Percentiles rank a stretch among this genome's conserved stretches.
Conservation (phyloP, 257 asterid genomes). For the Fraxinus pennsylvanica region DNA sequence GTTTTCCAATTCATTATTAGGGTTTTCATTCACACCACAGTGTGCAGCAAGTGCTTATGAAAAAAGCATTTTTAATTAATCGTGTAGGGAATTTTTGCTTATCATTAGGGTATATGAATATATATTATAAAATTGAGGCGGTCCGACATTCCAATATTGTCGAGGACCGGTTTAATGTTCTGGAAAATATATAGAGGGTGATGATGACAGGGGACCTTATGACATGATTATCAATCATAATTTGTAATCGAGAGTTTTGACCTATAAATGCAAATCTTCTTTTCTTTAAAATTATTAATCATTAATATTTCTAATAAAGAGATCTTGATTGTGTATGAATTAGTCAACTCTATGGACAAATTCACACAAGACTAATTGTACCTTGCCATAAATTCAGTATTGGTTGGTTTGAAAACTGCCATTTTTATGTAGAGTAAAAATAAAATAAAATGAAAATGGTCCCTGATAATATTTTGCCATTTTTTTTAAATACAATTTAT, state of each 20-base stretch:
- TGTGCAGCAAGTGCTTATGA: background rate
- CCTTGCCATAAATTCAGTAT: background rate
- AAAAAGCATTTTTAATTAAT: background rate
- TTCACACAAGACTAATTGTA: background rate
- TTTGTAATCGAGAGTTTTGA: slow-evolving; percentile 39
- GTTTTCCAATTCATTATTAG: background rate
- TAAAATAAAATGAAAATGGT: too few species aligned
- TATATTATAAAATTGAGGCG: slow-evolving; percentile 25
- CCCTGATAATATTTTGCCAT: too few species aligned
- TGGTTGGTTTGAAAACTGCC: background rate
- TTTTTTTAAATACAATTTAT: too few species aligned
- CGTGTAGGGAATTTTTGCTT: background rate
- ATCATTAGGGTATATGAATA: background rate
- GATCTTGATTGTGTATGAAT: slow-evolving; percentile 22
- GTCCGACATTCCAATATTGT: slow-evolving; percentile 40
- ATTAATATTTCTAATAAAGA: slow-evolving; percentile 26
- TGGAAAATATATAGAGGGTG: background rate
- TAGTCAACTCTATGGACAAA: slow-evolving; percentile 9
- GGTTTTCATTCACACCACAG: background rate
- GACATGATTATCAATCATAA: slow-evolving; percentile 37
- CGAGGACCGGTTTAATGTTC: slow-evolving; percentile 21
- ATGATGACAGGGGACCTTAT: slow-evolving; percentile 37
- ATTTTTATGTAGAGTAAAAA: background rate
- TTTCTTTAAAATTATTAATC: slow-evolving; percentile 11
- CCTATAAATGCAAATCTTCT: slow-evolving; percentile 32